Evolutionary conservation across 257 asterid genomes (phyloP).

Genomic region (Henckelia pumila): DNA sequence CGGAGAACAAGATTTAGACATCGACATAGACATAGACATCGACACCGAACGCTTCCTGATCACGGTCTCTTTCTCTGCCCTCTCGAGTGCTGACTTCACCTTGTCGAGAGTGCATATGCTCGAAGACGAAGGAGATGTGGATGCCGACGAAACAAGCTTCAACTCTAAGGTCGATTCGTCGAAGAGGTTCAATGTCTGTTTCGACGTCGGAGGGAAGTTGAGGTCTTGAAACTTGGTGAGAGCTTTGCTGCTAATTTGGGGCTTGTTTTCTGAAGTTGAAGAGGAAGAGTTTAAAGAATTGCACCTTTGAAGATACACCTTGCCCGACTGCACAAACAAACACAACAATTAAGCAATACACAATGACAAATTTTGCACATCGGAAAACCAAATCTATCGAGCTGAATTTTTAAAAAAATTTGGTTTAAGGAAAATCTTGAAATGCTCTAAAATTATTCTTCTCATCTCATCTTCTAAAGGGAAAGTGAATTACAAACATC

Average conservation of each 20-base stretch:
- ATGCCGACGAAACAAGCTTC: conserved; percentile 41
- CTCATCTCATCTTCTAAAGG: no score
- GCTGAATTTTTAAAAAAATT: no score
- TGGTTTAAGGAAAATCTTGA: no score
- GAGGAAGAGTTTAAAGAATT: conserved; percentile 51
- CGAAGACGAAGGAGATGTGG: conserved; percentile 36
- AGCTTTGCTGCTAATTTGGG: conserved; percentile 18
- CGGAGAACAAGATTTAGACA: conserved; percentile 48
- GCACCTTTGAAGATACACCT: conserved; percentile 67
- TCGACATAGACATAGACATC: conserved; percentile 40
- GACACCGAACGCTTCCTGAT: conserved; percentile 41
- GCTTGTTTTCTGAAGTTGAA: conserved; percentile 38
- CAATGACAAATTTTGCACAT: no score
- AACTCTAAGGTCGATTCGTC: conserved; percentile 52
- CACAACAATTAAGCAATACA: neutral
- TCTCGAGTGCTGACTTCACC: conserved; percentile 49
- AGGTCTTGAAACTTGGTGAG: conserved; percentile 52
- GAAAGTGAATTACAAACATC: no score
- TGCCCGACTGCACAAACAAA: conserved; percentile 62
- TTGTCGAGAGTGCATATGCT: conserved; percentile 61
- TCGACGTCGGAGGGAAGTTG: conserved; percentile 54
- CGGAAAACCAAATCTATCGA: no score
- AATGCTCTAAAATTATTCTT: no score
- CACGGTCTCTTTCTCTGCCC: conserved; percentile 38
- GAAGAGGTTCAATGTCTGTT: conserved; percentile 38